phyloP scores from a whole-genome alignment of 805 yeast genomes.

The Wickerhamiella brachini region DNA sequence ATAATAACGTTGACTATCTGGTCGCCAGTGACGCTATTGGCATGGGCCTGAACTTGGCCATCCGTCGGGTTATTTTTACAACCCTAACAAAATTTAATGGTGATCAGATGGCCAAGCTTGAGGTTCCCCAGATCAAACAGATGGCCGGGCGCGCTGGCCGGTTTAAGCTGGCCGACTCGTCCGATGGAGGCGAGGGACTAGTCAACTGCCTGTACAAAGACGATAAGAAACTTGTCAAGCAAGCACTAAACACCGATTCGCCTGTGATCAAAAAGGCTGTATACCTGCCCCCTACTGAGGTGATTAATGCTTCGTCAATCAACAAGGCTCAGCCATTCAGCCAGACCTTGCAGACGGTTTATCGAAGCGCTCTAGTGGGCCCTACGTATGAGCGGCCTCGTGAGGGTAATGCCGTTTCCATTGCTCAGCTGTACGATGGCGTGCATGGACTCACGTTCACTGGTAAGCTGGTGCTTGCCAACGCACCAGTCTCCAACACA shows the following conservation, averaged over 20 bases:
- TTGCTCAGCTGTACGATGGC: slow-evolving; percentile 33
- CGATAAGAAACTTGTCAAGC: slow-evolving; percentile 4
- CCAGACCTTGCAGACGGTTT: slow-evolving; percentile 36
- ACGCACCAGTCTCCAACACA: slow-evolving; percentile 42
- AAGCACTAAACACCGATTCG: slow-evolving; percentile 10
- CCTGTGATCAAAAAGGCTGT: slow-evolving; percentile 40
- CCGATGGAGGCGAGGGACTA: slow-evolving; percentile 22
- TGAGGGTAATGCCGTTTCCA: slow-evolving; percentile 27
- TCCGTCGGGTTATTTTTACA: slow-evolving; percentile 66
- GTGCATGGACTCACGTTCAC: slow-evolving; percentile 33
- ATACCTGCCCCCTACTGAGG: slow-evolving; percentile 65
- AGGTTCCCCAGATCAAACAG: slow-evolving; percentile 66
- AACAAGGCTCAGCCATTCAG: slow-evolving; percentile 36
- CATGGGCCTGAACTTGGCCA: slow-evolving; percentile 86
- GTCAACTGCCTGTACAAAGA: slow-evolving; percentile 7
- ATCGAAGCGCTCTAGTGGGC: slow-evolving; percentile 10
- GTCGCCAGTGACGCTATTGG: slow-evolving; percentile 97
- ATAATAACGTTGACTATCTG: slow-evolving; percentile 64
- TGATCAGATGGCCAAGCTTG: slow-evolving; percentile 28
- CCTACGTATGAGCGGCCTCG: slow-evolving; percentile 4
- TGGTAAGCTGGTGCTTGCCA: slow-evolving; percentile 44
- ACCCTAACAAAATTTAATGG: slow-evolving; percentile 64
- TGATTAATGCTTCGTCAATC: slow-evolving; percentile 57
- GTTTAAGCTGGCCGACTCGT: slow-evolving; percentile 39
- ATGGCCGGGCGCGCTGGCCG: slow-evolving; percentile 97